Evolutionary conservation across 345 rosid species (phyloP).

Genomic region (Lagerstroemia speciosa): DNA sequence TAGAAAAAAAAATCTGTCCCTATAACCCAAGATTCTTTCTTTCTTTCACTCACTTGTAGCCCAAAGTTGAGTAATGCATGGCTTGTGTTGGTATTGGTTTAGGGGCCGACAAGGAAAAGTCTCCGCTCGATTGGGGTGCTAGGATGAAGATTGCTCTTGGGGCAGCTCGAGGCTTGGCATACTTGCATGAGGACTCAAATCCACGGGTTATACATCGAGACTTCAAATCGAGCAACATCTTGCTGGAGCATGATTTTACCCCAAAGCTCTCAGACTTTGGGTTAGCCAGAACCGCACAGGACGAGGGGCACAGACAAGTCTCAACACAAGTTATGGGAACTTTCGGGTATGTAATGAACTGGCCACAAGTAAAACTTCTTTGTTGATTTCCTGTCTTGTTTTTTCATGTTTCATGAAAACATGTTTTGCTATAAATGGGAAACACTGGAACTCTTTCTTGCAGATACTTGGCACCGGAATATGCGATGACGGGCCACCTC

Average conservation of each 20-base stretch:
- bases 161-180: slow-evolving; percentile 75
- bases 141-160: slow-evolving; percentile 74
- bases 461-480: slow-evolving; percentile 71
- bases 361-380: neutral
- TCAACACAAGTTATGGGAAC: slow-evolving; percentile 81
- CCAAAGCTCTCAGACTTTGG: slow-evolving; percentile 78
- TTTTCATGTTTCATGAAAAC: neutral
- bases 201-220: slow-evolving; percentile 68
- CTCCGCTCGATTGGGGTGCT: slow-evolving; percentile 56
- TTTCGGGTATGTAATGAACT: slow-evolving; percentile 42
- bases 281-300: slow-evolving; percentile 59
- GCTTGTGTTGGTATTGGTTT: slow-evolving; percentile 7
- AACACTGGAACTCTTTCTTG: neutral
- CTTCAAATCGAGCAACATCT: slow-evolving; percentile 69
- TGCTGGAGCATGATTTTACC: slow-evolving; percentile 59
- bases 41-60: neutral
- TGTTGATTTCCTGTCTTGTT: neutral
- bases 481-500: slow-evolving; percentile 75
- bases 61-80: neutral
- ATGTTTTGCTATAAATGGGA: neutral
- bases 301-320: slow-evolving; percentile 50
- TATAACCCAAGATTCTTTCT: too few relatives aligned
- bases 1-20: too few relatives aligned
- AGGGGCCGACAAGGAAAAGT: slow-evolving; percentile 44
- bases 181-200: slow-evolving; percentile 69